Percentiles rank a stretch among this genome's conserved stretches.
phyloP scores from a whole-genome alignment of 495 filamentous ascomycete species.

The Neurospora sp. region DNA sequence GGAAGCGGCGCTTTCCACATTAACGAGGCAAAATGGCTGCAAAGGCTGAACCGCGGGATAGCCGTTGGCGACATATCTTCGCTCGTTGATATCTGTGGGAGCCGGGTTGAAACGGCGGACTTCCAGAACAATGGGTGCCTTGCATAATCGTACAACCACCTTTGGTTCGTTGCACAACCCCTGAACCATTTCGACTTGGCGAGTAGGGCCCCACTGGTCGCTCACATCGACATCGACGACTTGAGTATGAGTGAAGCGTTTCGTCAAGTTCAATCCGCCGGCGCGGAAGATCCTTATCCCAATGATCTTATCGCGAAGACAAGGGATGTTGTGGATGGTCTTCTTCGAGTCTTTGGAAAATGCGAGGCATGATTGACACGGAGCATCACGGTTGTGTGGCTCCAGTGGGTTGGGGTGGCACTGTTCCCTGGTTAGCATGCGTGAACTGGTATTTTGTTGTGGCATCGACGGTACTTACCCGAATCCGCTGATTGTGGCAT shows the following conservation, averaged over 20 bases:
- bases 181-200: constrained; percentile 23
- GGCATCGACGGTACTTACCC: constrained; percentile 20
- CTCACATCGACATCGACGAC: constrained; percentile 23
- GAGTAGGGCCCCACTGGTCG: background rate
- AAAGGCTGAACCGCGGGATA: constrained; percentile 10
- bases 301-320: constrained; percentile 29
- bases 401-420: constrained; percentile 17
- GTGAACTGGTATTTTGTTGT: background rate
- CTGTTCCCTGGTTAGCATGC: background rate
- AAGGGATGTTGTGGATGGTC: constrained; percentile 32
- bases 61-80: constrained; percentile 19
- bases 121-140: constrained; percentile 17
- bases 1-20: constrained; percentile 20
- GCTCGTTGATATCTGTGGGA: constrained; percentile 18
- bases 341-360: constrained; percentile 32
- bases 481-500: constrained; percentile 33
- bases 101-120: constrained; percentile 26
- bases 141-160: constrained; percentile 6
- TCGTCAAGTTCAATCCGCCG: constrained; percentile 28
- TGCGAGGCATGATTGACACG: constrained; percentile 26
- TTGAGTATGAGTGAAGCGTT: constrained; percentile 26
- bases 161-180: constrained; percentile 17
- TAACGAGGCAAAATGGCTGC: constrained; percentile 26
- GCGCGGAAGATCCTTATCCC: constrained; percentile 27
- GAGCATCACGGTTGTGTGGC: constrained; percentile 16